These are phyloP conservation scores for Quercus aquifolioides DNA, from an alignment of 306 rosid genomes.

Conservation along the genomic window DNA sequence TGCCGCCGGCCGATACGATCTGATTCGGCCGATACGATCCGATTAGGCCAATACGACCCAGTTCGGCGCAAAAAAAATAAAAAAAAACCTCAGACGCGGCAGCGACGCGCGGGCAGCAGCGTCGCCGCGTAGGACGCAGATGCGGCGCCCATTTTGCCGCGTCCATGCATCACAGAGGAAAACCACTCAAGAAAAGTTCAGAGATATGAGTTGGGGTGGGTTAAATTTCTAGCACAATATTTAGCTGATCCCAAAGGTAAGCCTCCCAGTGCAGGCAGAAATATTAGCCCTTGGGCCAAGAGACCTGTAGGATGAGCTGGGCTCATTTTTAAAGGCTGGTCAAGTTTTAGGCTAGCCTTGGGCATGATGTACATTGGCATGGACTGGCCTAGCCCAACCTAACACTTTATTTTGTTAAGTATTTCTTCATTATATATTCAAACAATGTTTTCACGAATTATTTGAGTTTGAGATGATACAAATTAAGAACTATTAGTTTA, in stretches of 20 bases:
- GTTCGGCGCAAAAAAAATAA: too few species aligned
- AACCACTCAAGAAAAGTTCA: slow-evolving; percentile 7
- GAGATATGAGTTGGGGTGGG: slow-evolving; percentile 8
- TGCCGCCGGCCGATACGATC: too few species aligned
- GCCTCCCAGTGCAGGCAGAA: neutral
- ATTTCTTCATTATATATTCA: neutral
- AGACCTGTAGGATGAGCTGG: neutral
- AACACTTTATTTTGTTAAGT: neutral
- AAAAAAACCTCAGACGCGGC: too few species aligned
- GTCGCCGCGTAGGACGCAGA: too few species aligned
- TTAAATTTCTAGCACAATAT: neutral
- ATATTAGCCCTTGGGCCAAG: neutral
- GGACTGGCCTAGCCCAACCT: neutral
- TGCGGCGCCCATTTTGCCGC: too few species aligned
- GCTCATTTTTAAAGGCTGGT: neutral
- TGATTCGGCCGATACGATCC: too few species aligned
- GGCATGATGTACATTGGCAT: neutral
- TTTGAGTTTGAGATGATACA: neutral
- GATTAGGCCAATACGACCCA: too few species aligned
- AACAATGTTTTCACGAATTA: neutral
- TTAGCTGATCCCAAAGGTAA: neutral
- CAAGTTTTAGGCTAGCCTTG: neutral
- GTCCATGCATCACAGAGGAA: neutral
- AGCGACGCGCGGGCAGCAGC: too few species aligned
- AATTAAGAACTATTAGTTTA: neutral